These are phyloP conservation scores for Myrica gale DNA, from an alignment of 306 rosid species.

Conservation along the genomic window DNA sequence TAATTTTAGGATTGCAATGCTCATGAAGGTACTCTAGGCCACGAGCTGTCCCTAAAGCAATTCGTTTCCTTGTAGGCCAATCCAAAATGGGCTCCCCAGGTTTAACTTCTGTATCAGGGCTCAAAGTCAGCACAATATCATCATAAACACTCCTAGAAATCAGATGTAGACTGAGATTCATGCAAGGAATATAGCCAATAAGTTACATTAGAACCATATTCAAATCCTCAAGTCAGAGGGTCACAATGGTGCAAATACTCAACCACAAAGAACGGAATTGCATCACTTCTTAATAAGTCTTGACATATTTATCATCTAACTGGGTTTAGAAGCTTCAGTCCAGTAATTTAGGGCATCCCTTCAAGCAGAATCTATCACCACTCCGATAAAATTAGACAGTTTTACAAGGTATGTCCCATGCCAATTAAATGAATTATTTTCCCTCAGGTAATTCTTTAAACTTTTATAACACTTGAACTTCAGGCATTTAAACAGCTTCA, in stretches of 20 bases:
- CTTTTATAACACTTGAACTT: not conserved
- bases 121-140: conserved; percentile 24
- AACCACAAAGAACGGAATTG: not conserved
- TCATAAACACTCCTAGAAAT: conserved; percentile 22
- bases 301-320: too few species aligned
- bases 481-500: not conserved
- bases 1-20: conserved; percentile 98
- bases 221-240: conserved; percentile 1
- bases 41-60: conserved; percentile 96
- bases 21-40: conserved; percentile 96
- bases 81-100: conserved; percentile 75
- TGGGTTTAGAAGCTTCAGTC: not conserved
- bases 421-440: not conserved
- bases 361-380: not conserved
- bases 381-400: not conserved
- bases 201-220: conserved; percentile 14
- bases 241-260: not conserved
- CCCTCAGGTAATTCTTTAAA: too few species aligned
- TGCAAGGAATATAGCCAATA: not conserved
- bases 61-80: conserved; percentile 87
- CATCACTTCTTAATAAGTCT: not conserved
- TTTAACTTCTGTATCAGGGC: conserved; percentile 66
- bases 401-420: not conserved
- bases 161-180: conserved; percentile 2
- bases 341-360: not conserved